Base-by-base conservation (phyloP, 768 basidiomycete genomes). In the Kwoniella europaea region DNA sequence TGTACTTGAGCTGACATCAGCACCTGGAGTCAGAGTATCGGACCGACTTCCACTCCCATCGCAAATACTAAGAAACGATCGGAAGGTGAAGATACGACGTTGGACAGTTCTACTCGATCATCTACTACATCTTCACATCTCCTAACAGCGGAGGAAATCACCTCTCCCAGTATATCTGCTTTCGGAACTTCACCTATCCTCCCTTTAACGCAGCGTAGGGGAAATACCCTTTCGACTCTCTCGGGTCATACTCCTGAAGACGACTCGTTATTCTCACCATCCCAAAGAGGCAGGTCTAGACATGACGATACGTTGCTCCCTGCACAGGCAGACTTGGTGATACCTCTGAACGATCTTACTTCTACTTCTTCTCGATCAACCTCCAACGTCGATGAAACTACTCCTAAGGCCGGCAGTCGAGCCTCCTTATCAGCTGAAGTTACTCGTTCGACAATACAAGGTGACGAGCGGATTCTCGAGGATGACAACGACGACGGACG, bases 11-110 rank as follows among this genome's bases (percentile, higher is more conserved):
- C 68, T 69, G 68, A 69, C 20, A 52, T 57, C 29, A 64, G 63
- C 52, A 13, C 6, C 27, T 41, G 20, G 16, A 1, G 3, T 2
- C 27, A 72, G 71, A 72, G 71, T 46, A 68, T 72, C 35, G 71
- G 71, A 20, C 46, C 61, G 2, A 56, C 50, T 3, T 72, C 71
- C 4, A 72, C 71, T 12, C 71, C 71, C 13, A 53, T 58, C 15
- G 35, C 41, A 20, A 1, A 4, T 10, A 59, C 22, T 12, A 35
- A 35, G 35, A 35, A 35, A 7, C 35, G 35, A 35, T 35, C 0
- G 35, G 35, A 35, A 35, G 35, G 35, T 35, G 35, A 35, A 35
- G 35, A 35, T 35, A 7, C 35, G 35, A 7, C 35, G 35, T 35
- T 35, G 35, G 54, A 18, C 18, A 16, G 10, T 20, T 27, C 55